Conservation (phyloP, 441 rosid genomes). For the Codiaeum variegatum region DNA sequence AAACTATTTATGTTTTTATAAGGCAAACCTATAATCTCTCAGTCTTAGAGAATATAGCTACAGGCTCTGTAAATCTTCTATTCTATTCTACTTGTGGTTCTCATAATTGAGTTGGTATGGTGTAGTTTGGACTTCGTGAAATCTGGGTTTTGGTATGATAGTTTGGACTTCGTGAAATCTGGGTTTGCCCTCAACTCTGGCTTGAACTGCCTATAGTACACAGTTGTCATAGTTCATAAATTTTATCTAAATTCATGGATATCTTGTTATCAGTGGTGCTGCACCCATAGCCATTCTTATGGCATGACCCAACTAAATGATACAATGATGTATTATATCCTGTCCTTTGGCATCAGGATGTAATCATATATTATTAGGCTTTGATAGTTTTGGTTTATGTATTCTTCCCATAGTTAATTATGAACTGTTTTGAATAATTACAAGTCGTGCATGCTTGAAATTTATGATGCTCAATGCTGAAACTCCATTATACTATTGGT, state of each 20-base stretch:
- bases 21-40: not conserved
- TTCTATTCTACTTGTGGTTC: constrained; percentile 3
- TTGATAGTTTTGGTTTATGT: constrained; percentile 4
- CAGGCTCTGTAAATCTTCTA: not conserved
- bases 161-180: not conserved
- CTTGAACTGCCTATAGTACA: not conserved
- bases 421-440: not conserved
- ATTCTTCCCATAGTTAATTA: not conserved
- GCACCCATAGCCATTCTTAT: not conserved
- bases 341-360: constrained; percentile 13
- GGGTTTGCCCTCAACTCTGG: not conserved
- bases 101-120: too few species aligned
- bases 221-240: constrained; percentile 1
- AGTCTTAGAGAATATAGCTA: constrained; percentile 3
- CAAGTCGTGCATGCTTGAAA: not conserved
- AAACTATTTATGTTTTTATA: not conserved
- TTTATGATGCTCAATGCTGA: not conserved
- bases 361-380: constrained; percentile 15
- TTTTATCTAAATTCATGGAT: not conserved
- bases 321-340: constrained; percentile 6
- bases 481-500: not conserved
- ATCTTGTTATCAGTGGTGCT: not conserved
- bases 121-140: not conserved
- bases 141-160: not conserved
- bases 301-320: not conserved